Base-by-base conservation (phyloP, 495 filamentous ascomycete species). In the Pyronema omphalodes region DNA sequence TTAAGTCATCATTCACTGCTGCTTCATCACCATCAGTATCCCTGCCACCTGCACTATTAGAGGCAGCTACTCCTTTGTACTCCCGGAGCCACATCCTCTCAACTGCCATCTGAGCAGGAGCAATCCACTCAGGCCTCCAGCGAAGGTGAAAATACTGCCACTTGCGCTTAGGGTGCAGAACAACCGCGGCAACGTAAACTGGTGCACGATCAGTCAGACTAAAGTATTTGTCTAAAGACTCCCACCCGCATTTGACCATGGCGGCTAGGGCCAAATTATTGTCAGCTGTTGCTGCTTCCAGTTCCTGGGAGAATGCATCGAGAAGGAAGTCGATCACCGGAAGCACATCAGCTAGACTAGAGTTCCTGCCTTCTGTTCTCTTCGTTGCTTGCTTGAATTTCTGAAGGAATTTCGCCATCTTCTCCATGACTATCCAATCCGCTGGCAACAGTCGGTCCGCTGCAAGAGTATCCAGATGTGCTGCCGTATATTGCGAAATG, bases 351-450 rank as follows among this genome's bases (percentile, higher is more conserved):
- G 45, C n/a, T 15, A 51, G 18, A 15, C 15, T 33, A 52, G n/a
- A n/a, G n/a, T n/a, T n/a, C n/a, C n/a, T n/a, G n/a, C 53, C 23
- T 9, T 33, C 1, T 7, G 53, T 55, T 1, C 53, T 23, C 0
- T 15, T 0, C 34, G 29, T 9, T 48, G 0, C 0, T n/a, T 9
- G 18, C 14, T 0, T 12, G 4, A 11, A 33, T 51, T 3, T 33
- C 17, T 49, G 14, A 17, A 58, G 36, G 15, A 59, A 34, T 35
- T 54, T 9, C 8, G 29, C 47, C 3, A 61, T 48, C 29, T 34
- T 29, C 40, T 41, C 9, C n/a, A 59, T 17, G 29, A 51, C 14
- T 35, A 34, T 4, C 57, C 57, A 59, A 37, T 61, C 53, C 6
- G 14, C 34, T 1, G 18, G 9, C 6, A 7, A n/a, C 7, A 45